phyloP scores from a whole-genome alignment of 2,329 filamentous ascomycete species.

The Apiospora malaysiana region DNA sequence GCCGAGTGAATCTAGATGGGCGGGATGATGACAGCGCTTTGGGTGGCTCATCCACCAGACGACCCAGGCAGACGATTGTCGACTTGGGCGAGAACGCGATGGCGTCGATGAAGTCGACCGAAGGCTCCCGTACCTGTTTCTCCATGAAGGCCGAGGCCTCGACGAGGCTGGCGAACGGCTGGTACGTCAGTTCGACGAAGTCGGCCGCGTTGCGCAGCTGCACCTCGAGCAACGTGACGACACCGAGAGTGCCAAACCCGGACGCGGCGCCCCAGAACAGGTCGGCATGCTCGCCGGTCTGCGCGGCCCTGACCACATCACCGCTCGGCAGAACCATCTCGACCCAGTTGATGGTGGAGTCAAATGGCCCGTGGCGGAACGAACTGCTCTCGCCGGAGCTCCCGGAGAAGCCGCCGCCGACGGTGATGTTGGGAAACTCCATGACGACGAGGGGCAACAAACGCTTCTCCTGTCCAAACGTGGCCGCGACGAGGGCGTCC shows the following conservation, averaged over 20 bases:
- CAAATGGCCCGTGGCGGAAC: conserved; percentile 71
- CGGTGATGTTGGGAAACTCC: conserved; percentile 76
- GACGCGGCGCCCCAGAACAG: conserved; percentile 70
- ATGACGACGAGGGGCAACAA: conserved; percentile 71
- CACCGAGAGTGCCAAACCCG: conserved; percentile 70
- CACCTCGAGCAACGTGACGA: conserved; percentile 68
- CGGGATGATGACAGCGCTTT: conserved; percentile 40
- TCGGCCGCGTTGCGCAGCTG: conserved; percentile 59
- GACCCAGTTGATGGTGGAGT: conserved; percentile 63
- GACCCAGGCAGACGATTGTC: conserved; percentile 67
- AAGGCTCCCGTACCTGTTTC: conserved; percentile 44
- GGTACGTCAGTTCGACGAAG: conserved; percentile 65
- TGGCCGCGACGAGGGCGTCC: conserved; percentile 65
- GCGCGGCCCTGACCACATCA: conserved; percentile 59
- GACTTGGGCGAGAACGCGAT: conserved; percentile 64
- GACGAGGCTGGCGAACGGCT: conserved; percentile 48
- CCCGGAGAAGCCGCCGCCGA: conserved; percentile 70
- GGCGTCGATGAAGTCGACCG: conserved; percentile 71
- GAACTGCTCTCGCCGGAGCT: conserved; percentile 73
- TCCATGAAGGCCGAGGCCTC: conserved; percentile 51
- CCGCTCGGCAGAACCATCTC: conserved; percentile 71
- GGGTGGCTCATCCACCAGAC: conserved; percentile 55
- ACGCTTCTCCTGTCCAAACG: conserved; percentile 50
- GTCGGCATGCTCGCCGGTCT: conserved; percentile 56
- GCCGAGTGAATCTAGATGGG: conserved; percentile 55